Evolutionary conservation across 1,284 basidiomycete genomes (phyloP).

Genomic region (Neonothopanus nambi): DNA sequence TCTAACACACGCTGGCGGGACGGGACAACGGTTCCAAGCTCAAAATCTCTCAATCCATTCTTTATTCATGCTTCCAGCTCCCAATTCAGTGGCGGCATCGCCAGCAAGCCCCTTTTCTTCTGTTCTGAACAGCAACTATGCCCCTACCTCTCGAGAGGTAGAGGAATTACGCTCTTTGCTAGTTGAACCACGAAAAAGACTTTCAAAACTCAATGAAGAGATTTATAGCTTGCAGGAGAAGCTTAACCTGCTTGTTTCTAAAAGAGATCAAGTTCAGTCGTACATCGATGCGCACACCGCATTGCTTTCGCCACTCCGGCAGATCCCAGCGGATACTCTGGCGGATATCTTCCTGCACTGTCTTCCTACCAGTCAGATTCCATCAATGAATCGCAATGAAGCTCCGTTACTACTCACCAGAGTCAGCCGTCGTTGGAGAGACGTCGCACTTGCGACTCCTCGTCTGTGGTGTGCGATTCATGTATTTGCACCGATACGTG

Average conservation of each 20-base stretch:
- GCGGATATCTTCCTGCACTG: constrained; percentile 38
- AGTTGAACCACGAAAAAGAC: neutral
- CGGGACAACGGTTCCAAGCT: no score
- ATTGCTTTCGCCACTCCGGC: neutral
- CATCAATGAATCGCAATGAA: constrained; percentile 21
- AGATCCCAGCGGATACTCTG: constrained; percentile 26
- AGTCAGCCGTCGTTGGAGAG: constrained; percentile 11
- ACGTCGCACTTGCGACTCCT: constrained; percentile 11
- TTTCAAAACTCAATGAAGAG: neutral
- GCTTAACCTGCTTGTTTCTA: neutral
- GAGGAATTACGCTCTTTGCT: neutral
- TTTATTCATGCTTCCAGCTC: no score
- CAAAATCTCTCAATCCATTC: no score
- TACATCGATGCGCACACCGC: neutral
- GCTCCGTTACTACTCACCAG: constrained; percentile 14
- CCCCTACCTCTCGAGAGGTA: neutral
- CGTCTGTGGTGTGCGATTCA: constrained; percentile 18
- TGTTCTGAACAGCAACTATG: neutral
- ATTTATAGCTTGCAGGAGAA: neutral
- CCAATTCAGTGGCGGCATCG: no score
- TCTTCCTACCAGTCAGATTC: constrained; percentile 26
- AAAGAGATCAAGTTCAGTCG: neutral
- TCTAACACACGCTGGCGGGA: no score
- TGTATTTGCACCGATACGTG: neutral
- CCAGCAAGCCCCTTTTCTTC: neutral